Evolutionary conservation across 176 grass and related monocot genomes (phyloP).

Genomic region (Oryza officinalis): DNA sequence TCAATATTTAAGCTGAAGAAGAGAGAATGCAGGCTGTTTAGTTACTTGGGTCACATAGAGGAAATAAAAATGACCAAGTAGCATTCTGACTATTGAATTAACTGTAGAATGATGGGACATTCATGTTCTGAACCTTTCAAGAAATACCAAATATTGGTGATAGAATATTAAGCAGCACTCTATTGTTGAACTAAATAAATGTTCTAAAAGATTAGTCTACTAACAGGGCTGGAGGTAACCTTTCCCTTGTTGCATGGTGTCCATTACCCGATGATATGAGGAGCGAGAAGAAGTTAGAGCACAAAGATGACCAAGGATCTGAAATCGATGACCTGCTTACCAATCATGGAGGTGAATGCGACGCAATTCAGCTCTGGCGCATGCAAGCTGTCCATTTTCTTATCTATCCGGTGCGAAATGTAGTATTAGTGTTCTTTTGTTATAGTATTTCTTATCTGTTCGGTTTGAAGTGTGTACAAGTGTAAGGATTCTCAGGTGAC

Average conservation of each 20-base stretch:
- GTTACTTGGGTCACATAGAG: background rate
- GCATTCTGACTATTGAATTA: background rate
- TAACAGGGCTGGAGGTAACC: background rate
- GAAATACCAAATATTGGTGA: background rate
- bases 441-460: too few species aligned
- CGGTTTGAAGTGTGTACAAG: too few species aligned
- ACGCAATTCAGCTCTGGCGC: too few species aligned
- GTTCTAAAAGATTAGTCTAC: background rate
- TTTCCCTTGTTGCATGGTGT: background rate
- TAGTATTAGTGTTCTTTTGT: too few species aligned
- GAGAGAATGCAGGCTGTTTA: background rate
- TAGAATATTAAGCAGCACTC: background rate
- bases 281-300: too few species aligned
- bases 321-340: too few species aligned
- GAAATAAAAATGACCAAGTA: background rate
- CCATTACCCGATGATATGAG: too few species aligned
- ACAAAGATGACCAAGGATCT: too few species aligned
- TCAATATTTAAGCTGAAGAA: background rate
- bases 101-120: background rate
- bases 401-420: too few species aligned
- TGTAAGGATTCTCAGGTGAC: too few species aligned
- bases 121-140: background rate
- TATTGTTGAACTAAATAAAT: background rate
- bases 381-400: too few species aligned
- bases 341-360: too few species aligned